Evolutionary conservation across 345 rosid species (phyloP).

Genomic region (Rhodamnia rubescens): DNA sequence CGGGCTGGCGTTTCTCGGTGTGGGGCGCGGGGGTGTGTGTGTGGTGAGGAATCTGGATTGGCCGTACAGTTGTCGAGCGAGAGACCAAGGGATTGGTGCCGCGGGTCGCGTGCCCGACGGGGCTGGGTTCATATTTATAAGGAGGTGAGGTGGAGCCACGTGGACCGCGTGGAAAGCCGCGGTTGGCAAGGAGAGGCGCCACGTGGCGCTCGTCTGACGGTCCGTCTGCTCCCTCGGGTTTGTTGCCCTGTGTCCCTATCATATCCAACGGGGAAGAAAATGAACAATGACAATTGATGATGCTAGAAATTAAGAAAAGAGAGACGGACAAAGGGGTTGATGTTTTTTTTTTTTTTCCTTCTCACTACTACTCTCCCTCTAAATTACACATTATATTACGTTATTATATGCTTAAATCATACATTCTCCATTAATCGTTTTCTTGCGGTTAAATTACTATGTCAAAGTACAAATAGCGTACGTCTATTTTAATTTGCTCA

Average conservation of each 20-base stretch:
- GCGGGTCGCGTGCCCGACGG: too few species aligned
- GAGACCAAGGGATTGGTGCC: neutral
- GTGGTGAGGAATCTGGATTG: neutral
- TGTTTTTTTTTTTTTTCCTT: fast-evolving
- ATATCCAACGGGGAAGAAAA: neutral
- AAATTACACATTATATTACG: neutral
- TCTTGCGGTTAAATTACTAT: too few species aligned
- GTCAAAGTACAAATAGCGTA: neutral
- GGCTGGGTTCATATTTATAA: neutral
- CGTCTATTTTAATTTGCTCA: fast-evolving
- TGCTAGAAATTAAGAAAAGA: neutral
- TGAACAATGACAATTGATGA: neutral
- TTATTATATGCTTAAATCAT: neutral
- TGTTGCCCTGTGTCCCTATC: neutral
- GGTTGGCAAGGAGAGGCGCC: neutral
- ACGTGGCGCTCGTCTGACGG: neutral
- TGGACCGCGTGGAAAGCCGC: neutral
- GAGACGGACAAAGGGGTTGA: neutral
- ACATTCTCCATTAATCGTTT: fast-evolving
- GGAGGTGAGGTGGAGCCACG: neutral
- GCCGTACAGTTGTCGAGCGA: neutral
- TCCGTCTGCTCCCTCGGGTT: neutral
- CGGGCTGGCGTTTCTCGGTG: neutral
- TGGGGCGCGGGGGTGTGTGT: neutral
- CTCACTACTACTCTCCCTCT: neutral